These are phyloP conservation scores for Tylopilus vinaceipallidus DNA, from an alignment of 768 basidiomycete genomes.

Conservation along the genomic window DNA sequence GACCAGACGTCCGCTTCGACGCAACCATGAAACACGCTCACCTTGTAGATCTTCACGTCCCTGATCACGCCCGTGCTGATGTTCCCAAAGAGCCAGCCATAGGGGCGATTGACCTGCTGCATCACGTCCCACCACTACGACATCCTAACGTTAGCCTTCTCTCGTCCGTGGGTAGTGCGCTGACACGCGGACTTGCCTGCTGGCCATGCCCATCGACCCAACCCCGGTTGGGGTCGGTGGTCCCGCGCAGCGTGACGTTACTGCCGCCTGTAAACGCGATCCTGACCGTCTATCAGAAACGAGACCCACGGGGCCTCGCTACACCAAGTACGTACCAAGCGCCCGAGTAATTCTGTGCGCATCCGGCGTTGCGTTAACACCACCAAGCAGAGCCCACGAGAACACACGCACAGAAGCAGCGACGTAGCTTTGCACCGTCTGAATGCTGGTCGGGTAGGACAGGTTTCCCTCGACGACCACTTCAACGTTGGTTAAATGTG, in stretches of 20 bases:
- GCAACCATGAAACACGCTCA: conserved; percentile 11
- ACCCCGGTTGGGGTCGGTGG: conserved; percentile 55
- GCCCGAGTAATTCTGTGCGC: conserved; percentile 41
- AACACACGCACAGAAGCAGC: conserved; percentile 39
- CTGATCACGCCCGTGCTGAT: conserved; percentile 53
- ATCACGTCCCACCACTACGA: conserved; percentile 57
- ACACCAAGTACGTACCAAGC: not conserved
- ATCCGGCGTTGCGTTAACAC: conserved; percentile 1
- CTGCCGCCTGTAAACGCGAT: conserved; percentile 52
- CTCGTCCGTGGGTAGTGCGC: not conserved
- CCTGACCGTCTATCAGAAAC: conserved; percentile 33
- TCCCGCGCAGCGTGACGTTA: conserved; percentile 58
- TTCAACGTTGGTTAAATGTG: conserved; percentile 53
- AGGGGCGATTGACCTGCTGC: conserved; percentile 52
- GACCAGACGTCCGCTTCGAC: not conserved
- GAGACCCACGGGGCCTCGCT: no score
- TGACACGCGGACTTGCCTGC: conserved; percentile 31
- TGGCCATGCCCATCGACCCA: conserved; percentile 65
- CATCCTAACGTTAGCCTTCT: not conserved
- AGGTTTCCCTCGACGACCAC: conserved; percentile 56
- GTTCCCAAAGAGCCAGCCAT: conserved; percentile 52
- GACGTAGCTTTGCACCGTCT: conserved; percentile 48
- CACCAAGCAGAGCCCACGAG: not conserved
- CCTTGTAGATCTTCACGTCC: conserved; percentile 59
- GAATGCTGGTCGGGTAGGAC: conserved; percentile 51